Evolutionary conservation across 2,329 filamentous ascomycete genomes (phyloP).

Genomic region (Penicillium brasilianum): DNA sequence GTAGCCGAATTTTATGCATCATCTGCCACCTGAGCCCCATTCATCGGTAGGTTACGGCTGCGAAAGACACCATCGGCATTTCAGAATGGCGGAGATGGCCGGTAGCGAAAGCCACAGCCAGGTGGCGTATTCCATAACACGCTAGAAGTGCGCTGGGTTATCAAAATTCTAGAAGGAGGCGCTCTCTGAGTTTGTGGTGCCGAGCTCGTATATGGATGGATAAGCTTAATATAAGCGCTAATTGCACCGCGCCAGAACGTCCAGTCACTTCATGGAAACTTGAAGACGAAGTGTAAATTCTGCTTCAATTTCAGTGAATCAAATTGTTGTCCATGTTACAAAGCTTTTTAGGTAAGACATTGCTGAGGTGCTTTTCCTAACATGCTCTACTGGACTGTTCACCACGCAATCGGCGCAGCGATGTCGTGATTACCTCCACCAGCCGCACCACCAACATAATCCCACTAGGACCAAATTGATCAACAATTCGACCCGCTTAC

Average conservation of each 20-base stretch:
- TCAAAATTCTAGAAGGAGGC: too few relatives aligned
- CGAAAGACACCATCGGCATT: too few relatives aligned
- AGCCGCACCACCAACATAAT: not conserved
- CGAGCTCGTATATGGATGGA: not conserved
- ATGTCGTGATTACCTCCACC: constrained; percentile 24
- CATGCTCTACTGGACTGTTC: not conserved
- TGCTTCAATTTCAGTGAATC: not conserved
- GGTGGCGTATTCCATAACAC: too few relatives aligned
- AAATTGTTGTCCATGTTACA: not conserved
- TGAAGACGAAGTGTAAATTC: not conserved
- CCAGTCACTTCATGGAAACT: not conserved
- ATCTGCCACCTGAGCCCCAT: too few relatives aligned
- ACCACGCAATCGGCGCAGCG: constrained; percentile 21
- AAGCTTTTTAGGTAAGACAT: not conserved
- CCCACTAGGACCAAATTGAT: not conserved
- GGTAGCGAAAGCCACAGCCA: too few relatives aligned
- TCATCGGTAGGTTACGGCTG: too few relatives aligned
- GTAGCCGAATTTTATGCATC: too few relatives aligned
- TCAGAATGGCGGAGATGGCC: too few relatives aligned
- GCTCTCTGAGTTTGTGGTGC: not conserved
- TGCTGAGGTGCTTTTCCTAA: not conserved
- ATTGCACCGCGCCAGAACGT: not conserved
- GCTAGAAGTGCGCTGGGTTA: too few relatives aligned
- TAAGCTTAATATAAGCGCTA: not conserved
- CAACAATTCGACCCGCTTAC: not conserved